Conservation (phyloP, 495 filamentous ascomycete species). For the Aspergillus taichungensis region DNA sequence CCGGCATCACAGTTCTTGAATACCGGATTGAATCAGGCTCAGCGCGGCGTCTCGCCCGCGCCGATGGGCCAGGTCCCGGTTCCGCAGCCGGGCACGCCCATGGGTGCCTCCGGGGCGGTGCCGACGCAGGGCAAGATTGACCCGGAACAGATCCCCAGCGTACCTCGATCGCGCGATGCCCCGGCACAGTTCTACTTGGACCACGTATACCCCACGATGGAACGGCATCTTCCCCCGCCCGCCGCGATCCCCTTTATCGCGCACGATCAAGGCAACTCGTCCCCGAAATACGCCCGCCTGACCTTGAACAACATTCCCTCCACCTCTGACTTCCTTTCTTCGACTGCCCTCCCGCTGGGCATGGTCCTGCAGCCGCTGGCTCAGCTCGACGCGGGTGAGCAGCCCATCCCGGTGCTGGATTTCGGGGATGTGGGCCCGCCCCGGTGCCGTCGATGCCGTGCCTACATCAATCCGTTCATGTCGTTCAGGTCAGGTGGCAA, state of each 20-base stretch:
- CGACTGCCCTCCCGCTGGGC: constrained; percentile 76
- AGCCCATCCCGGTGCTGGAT: constrained; percentile 84
- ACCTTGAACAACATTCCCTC: constrained; percentile 88
- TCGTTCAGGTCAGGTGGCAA: constrained; percentile 88
- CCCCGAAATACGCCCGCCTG: constrained; percentile 85
- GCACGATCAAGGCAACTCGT: constrained; percentile 92
- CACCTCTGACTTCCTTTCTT: constrained; percentile 66
- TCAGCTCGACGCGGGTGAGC: constrained; percentile 72
- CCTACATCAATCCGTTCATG: constrained; percentile 99
- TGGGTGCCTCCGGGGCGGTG: constrained; percentile 30
- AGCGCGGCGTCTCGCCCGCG: constrained; percentile 36
- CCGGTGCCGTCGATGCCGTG: constrained; percentile 83
- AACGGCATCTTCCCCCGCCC: constrained; percentile 81
- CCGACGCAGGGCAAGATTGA: constrained; percentile 71
- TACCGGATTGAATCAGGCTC: constrained; percentile 48
- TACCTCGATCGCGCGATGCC: constrained; percentile 75
- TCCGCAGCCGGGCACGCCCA: constrained; percentile 42
- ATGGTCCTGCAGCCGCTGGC: constrained; percentile 87
- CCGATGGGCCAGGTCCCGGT: constrained; percentile 45
- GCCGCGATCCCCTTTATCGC: constrained; percentile 86
- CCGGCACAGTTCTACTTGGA: constrained; percentile 75
- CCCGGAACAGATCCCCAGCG: constrained; percentile 87
- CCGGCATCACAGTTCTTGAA: constrained; percentile 64
- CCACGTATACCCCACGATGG: constrained; percentile 89
- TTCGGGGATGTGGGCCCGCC: constrained; percentile 90